Evolutionary conservation across 2,329 filamentous ascomycete genomes (phyloP).

Genomic region (Paecilomyces formosus): DNA sequence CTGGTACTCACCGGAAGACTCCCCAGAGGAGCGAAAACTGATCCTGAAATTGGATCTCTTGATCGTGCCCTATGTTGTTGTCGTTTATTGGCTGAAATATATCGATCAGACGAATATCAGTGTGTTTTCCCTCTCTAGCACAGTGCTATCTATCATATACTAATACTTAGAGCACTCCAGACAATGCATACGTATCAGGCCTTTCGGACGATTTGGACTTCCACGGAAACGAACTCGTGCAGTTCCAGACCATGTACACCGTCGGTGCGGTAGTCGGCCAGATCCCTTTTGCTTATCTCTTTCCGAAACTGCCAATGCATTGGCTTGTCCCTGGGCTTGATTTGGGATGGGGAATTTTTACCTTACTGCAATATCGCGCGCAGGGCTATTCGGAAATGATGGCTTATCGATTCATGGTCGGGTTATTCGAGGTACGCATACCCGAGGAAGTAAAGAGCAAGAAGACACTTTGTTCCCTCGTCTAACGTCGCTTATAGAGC

Average conservation of each 20-base stretch:
- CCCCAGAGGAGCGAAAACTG: slow-evolving; percentile 39
- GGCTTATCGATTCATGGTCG: slow-evolving; percentile 49
- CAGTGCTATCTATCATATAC: not conserved
- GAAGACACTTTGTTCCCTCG: not conserved
- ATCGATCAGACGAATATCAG: slow-evolving; percentile 22
- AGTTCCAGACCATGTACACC: slow-evolving; percentile 48
- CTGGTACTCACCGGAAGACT: slow-evolving; percentile 43
- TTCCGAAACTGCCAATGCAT: slow-evolving; percentile 40
- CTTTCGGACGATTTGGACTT: slow-evolving; percentile 24
- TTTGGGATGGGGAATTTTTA: slow-evolving; percentile 50
- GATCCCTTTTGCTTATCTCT: slow-evolving; percentile 46
- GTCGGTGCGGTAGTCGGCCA: slow-evolving; percentile 46
- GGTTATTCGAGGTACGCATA: slow-evolving; percentile 41
- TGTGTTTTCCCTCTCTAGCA: not conserved
- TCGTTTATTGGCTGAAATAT: slow-evolving; percentile 45
- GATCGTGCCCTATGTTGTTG: slow-evolving; percentile 46
- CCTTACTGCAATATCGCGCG: slow-evolving; percentile 48
- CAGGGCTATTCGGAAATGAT: slow-evolving; percentile 43
- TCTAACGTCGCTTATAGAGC: slow-evolving; percentile 10
- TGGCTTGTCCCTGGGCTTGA: slow-evolving; percentile 47
- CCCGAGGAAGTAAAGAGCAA: too few species aligned
- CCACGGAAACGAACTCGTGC: slow-evolving; percentile 48
- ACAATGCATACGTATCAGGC: slow-evolving; percentile 20
- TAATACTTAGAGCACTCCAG: slow-evolving; percentile 4
- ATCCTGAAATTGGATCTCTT: slow-evolving; percentile 47